These are phyloP conservation scores for Starmerella etchellsii DNA, from an alignment of 805 yeast genomes.

Conservation along the genomic window DNA sequence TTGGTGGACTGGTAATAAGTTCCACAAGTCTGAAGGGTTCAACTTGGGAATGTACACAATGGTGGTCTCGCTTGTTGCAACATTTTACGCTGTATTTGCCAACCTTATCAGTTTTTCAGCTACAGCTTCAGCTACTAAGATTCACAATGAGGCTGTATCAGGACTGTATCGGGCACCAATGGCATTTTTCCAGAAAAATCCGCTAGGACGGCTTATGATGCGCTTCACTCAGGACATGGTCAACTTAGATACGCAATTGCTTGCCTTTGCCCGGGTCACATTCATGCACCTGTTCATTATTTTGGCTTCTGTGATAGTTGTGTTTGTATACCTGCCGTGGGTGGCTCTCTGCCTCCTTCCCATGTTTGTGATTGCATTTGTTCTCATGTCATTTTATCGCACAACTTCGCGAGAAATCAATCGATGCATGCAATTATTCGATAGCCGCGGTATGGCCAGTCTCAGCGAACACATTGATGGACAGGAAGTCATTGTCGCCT, in stretches of 20 bases:
- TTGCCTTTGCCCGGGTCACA: conserved; percentile 19
- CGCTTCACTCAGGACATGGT: conserved; percentile 81
- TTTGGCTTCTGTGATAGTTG: conserved; percentile 49
- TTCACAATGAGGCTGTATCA: conserved; percentile 49
- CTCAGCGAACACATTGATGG: conserved; percentile 60
- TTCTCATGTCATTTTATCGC: conserved; percentile 38
- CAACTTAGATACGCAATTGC: conserved; percentile 61
- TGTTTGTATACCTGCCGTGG: conserved; percentile 61
- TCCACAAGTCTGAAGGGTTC: conserved; percentile 37
- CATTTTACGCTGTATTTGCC: conserved; percentile 6
- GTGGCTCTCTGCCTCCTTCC: conserved; percentile 47
- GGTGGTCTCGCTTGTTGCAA: conserved; percentile 7
- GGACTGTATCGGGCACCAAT: conserved; percentile 61
- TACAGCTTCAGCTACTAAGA: conserved; percentile 37
- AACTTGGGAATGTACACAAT: conserved; percentile 47
- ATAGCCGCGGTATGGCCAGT: conserved; percentile 56
- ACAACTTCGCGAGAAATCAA: conserved; percentile 62
- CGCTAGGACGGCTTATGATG: conserved; percentile 57
- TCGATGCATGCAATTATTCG: conserved; percentile 55
- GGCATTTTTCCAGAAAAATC: conserved; percentile 71
- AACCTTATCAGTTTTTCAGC: conserved; percentile 27
- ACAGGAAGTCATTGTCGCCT: conserved; percentile 49
- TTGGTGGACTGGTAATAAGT: conserved; percentile 58
- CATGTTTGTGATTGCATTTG: conserved; percentile 32
- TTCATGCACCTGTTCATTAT: conserved; percentile 39